Base-by-base conservation (phyloP, 441 rosid species). In the Euphorbia celastroides region DNA sequence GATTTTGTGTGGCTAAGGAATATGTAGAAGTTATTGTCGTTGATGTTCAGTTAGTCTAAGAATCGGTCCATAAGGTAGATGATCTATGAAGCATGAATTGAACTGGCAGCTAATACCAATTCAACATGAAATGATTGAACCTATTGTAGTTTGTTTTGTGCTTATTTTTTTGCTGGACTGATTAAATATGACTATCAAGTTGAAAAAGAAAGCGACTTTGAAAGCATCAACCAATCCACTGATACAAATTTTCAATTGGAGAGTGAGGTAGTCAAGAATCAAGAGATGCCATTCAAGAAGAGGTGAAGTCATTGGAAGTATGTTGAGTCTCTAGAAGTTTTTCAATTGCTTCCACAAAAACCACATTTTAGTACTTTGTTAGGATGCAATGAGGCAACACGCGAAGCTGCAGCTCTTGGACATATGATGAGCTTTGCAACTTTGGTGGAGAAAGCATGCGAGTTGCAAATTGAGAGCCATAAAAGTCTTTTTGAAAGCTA, bases 351-450 rank as follows among this genome's bases (percentile, higher is more conserved):
- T 25, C 63, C 70, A 12, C 70, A 66, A 19, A 67, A 41, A 41
- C 70, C 70, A 42, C 70, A 67, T 57, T 67, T 67, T 19, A 12
- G 63, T 42, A 55, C 55, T 41, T 57, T 67, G 42, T n/a, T 22
- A 11, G 42, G 41, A 17, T 12, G 17, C 16, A 27, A 67, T 25
- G 70, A 25, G 62, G 62, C n/a, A 12, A 67, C 19, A n/a, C 70
- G 70, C 1, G 70, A 67, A 57, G 70, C 62, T 19, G 16, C 13
- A 14, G 70, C 70, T 14, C 27, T 67, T 3, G 63, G 63, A 9
- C 31, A 57, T 42, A 57, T 67, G 70, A 8, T 57, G 56, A 67
- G 27, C 56, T 67, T 67, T 10, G 62, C 70, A 0, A 31, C 14
- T 31, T 3, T 68, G 26, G 48, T 12, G 17, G 71, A 68, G 59